Base-by-base conservation (phyloP, 495 filamentous ascomycete genomes). In the Penicillium malachiteum region DNA sequence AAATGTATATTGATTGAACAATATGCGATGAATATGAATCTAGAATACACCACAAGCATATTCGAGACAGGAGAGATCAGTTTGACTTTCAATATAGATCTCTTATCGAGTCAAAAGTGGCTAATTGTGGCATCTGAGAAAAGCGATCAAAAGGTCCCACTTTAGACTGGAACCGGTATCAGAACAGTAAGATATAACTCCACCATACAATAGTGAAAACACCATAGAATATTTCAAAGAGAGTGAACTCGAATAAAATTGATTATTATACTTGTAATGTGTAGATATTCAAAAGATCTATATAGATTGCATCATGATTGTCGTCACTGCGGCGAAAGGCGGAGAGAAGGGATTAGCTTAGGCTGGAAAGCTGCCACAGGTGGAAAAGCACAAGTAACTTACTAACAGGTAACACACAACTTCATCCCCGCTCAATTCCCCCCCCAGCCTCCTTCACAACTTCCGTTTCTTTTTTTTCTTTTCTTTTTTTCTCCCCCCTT, bases 371-470 rank as follows among this genome's bases (percentile, higher is more conserved):
- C 54, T n/a, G n/a, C n/a, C n/a, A n/a, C n/a, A n/a, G n/a, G n/a
- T n/a, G n/a, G n/a, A n/a, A n/a, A n/a, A n/a, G n/a, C n/a, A n/a
- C n/a, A n/a, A n/a, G n/a, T n/a, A n/a, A n/a, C n/a, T n/a, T n/a
- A n/a, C n/a, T n/a, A n/a, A n/a, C 21, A 54, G 55, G 60, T 59
- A 59, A 59, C 62, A 62, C 62, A 62, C 62, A 62, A 63, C 59
- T 48, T 17, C 40, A 32, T 61, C 60, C 60, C 63, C 60, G 49
- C 63, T 64, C n/a, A n/a, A n/a, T n/a, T n/a, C n/a, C n/a, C 21
- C 52, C 60, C 64, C 67, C 60, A 45, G 43, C 66, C 63, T 61
- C 66, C 56, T 51, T 48, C 56, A 35, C 46, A 18, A 58, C 52
- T 39, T 47, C 47, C 16, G 50, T 53, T 44, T 47, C 50, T 61